Evolutionary conservation across 169 alveolate genomes (phyloP).

Genomic region (Amoebophrya sp.): DNA sequence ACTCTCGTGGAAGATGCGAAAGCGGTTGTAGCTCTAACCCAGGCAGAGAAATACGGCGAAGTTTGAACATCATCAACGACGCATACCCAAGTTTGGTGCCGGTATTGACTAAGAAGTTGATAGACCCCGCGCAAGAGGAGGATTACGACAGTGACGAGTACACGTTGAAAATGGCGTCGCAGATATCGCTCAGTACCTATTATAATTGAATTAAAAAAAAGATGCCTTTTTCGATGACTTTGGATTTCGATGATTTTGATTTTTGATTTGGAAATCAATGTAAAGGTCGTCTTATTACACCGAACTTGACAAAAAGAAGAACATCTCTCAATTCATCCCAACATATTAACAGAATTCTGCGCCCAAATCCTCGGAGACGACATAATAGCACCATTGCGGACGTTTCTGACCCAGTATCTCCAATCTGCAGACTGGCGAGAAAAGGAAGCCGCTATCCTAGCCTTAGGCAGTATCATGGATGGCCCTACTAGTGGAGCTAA

Average conservation of each 20-base stretch:
- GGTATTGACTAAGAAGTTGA: neutral
- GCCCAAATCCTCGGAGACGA: neutral
- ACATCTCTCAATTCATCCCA: too few species aligned
- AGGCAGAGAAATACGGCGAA: neutral
- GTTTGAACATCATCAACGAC: neutral
- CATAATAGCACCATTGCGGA: neutral
- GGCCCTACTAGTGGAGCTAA: neutral
- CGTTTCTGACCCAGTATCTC: neutral
- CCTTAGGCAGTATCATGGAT: neutral
- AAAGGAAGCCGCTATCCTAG: neutral
- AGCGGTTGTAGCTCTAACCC: too few species aligned
- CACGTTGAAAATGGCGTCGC: conserved; percentile 26
- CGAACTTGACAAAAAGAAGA: too few species aligned
- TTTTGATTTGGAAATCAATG: neutral
- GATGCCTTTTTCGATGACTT: neutral
- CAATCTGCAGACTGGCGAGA: neutral
- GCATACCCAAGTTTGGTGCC: neutral
- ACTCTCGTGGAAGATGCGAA: too few species aligned
- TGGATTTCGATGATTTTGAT: neutral
- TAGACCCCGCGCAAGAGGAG: neutral
- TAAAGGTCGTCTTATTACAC: too few species aligned
- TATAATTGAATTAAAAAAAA: neutral
- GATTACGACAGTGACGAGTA: conserved; percentile 1
- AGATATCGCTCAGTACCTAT: neutral
- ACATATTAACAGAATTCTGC: conserved; percentile 11